Percentiles rank a stretch among this genome's conserved stretches.
phyloP scores from a whole-genome alignment of 2,329 filamentous ascomycete genomes.

The Gnomoniopsis sp. region DNA sequence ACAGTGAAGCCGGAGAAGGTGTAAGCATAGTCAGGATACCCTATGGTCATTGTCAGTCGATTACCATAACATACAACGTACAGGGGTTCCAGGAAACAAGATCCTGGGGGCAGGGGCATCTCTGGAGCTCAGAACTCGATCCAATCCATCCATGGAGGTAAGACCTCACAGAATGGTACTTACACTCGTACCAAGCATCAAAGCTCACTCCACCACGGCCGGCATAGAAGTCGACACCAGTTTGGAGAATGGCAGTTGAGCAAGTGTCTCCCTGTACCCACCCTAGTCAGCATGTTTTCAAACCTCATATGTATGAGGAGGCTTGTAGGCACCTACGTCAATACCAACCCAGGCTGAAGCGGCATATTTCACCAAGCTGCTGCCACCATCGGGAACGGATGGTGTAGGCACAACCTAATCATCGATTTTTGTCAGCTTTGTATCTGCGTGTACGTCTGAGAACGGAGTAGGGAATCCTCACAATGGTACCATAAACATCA shows the following conservation, averaged over 20 bases:
- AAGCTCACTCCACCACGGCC: conserved; percentile 33
- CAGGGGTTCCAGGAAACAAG: too few species aligned
- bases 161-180: too few species aligned
- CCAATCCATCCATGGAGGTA: too few species aligned
- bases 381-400: conserved; percentile 33
- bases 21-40: conserved; percentile 49
- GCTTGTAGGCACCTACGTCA: conserved; percentile 38
- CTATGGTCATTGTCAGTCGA: too few species aligned
- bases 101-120: too few species aligned
- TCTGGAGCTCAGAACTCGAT: too few species aligned
- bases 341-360: conserved; percentile 60
- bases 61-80: too few species aligned
- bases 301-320: conserved; percentile 29
- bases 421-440: neutral
- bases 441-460: neutral
- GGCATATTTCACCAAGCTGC: conserved; percentile 34
- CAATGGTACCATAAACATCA: conserved; percentile 49
- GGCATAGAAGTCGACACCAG: conserved; percentile 53
- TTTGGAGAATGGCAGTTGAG: conserved; percentile 48
- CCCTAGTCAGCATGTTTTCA: conserved; percentile 18
- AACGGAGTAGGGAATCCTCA: neutral
- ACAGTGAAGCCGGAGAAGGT: conserved; percentile 14
- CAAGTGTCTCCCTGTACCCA: conserved; percentile 28
- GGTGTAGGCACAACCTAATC: conserved; percentile 36
- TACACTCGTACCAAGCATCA: conserved; percentile 57